phyloP scores from a whole-genome alignment of 176 grass and related monocot genomes.

The Juncus effusus region DNA sequence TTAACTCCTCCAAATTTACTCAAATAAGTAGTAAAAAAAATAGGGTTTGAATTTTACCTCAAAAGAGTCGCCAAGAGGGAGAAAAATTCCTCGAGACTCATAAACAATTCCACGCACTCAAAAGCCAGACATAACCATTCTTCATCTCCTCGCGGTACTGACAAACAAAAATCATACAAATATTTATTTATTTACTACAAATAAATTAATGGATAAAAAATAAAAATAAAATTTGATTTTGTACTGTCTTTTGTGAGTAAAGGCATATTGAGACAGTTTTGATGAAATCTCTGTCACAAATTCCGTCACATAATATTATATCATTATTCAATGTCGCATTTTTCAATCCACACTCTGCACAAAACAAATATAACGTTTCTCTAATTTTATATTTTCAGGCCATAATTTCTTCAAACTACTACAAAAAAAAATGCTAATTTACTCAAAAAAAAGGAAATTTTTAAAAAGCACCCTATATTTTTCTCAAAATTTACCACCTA shows the following conservation, averaged over 20 bases:
- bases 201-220: slow-evolving; percentile 15
- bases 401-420: slow-evolving; percentile 91
- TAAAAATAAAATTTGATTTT: slow-evolving; percentile 16
- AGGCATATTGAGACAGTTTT: slow-evolving; percentile 86
- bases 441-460: no score
- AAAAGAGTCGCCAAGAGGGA: slow-evolving; percentile 80
- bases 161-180: no score
- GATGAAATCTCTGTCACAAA: slow-evolving; percentile 89
- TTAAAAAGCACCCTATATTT: no score
- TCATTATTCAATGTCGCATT: slow-evolving; percentile 71
- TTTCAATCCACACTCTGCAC: slow-evolving; percentile 79
- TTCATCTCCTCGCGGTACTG: slow-evolving; percentile 78
- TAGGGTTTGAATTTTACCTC: no score
- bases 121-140: slow-evolving; percentile 89
- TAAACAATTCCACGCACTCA: slow-evolving; percentile 74
- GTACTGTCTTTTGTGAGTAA: slow-evolving; percentile 72
- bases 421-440: slow-evolving; percentile 13
- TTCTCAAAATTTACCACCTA: no score
- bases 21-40: no score
- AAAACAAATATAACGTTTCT: slow-evolving; percentile 73
- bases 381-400: slow-evolving; percentile 88
- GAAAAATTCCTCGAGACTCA: slow-evolving; percentile 73
- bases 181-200: no score
- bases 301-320: slow-evolving; percentile 96
- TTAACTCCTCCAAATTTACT: no score